Conservation (phyloP, 83 land plant genomes). For the Picea mariana region DNA sequence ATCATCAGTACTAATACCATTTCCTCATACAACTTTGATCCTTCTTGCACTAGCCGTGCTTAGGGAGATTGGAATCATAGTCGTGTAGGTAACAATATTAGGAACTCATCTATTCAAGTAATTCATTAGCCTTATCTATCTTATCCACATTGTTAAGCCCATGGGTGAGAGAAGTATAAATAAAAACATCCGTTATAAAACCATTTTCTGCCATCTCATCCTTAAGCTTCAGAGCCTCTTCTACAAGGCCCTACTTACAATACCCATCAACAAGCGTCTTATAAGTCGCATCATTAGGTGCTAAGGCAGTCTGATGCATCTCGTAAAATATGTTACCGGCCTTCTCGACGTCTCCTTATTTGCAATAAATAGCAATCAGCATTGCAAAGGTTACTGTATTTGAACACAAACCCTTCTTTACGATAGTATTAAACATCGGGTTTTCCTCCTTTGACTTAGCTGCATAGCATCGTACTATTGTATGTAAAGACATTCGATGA, state of each 20-base stretch:
- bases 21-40: conserved; percentile 50
- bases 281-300: conserved; percentile 12
- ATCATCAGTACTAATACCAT: conserved; percentile 49
- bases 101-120: conserved; percentile 35
- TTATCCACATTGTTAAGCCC: conserved; percentile 40
- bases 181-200: conserved; percentile 45
- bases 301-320: conserved; percentile 13
- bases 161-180: conserved; percentile 50
- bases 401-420: conserved; percentile 40
- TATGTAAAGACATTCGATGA: conserved; percentile 29
- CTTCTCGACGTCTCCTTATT: conserved; percentile 30
- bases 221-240: conserved; percentile 24
- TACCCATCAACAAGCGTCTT: conserved; percentile 18
- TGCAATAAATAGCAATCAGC: not conserved
- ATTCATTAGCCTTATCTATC: conserved; percentile 33
- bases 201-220: conserved; percentile 53
- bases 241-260: conserved; percentile 15
- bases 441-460: conserved; percentile 46
- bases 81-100: conserved; percentile 8
- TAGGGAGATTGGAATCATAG: conserved; percentile 5
- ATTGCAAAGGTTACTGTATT: conserved; percentile 49
- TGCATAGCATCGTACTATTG: conserved; percentile 34
- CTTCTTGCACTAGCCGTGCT: conserved; percentile 4
- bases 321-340: conserved; percentile 11
- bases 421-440: conserved; percentile 39